phyloP scores from a whole-genome alignment of 1,139 yeast species.

The Meyerozyma elateridarum region DNA sequence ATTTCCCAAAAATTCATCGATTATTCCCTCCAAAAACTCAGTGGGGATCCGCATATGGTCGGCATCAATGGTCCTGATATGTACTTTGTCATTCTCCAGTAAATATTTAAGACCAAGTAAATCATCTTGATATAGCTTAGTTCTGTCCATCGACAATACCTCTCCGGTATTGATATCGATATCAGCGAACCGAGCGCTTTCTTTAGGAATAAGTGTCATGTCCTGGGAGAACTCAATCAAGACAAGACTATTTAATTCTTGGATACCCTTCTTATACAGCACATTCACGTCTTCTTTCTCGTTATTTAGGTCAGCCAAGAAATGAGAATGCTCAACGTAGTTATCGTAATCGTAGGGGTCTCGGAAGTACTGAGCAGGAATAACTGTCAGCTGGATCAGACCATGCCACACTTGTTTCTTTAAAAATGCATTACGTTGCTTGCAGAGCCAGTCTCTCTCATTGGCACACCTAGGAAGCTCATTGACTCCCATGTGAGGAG shows the following conservation, averaged over 20 bases:
- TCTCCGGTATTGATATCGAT: constrained; percentile 39
- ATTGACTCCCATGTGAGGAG: constrained; percentile 75
- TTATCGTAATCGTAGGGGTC: constrained; percentile 43
- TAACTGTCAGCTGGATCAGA: constrained; percentile 50
- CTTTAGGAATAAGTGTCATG: constrained; percentile 66
- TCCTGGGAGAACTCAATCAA: constrained; percentile 59
- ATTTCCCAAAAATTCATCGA: constrained; percentile 28
- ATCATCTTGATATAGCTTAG: constrained; percentile 48
- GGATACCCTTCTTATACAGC: constrained; percentile 40
- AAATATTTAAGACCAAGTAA: constrained; percentile 55
- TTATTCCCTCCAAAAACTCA: constrained; percentile 37
- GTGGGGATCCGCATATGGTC: constrained; percentile 64
- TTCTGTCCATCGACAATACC: constrained; percentile 42
- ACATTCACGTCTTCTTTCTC: constrained; percentile 33
- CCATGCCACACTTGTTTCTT: constrained; percentile 59
- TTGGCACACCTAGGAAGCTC: constrained; percentile 62
- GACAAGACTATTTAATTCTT: constrained; percentile 46
- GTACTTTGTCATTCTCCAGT: constrained; percentile 38
- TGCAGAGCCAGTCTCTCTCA: constrained; percentile 57
- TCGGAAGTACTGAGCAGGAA: constrained; percentile 77
- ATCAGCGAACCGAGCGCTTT: constrained; percentile 65
- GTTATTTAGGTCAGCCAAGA: constrained; percentile 64
- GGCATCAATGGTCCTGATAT: constrained; percentile 51
- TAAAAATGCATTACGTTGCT: constrained; percentile 48
- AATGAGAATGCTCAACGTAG: constrained; percentile 47